Conservation (phyloP, 2,329 filamentous ascomycete species). For the Plectosphaerella plurivora region DNA sequence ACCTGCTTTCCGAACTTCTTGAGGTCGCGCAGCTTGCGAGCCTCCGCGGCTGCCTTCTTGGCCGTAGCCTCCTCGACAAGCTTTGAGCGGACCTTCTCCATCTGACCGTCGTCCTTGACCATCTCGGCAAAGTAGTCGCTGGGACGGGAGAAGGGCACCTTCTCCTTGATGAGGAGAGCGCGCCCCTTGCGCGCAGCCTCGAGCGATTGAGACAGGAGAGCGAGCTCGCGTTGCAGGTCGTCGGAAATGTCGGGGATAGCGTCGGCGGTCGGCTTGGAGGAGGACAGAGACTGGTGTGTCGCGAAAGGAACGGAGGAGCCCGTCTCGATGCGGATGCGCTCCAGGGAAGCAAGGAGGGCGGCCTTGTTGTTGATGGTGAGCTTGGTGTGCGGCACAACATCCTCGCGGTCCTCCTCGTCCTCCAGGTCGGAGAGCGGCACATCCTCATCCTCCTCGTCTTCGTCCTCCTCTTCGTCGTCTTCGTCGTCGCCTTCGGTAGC, state of each 20-base stretch:
- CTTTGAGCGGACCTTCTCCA: constrained; percentile 94
- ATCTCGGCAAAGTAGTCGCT: constrained; percentile 98
- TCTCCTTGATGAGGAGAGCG: constrained; percentile 72
- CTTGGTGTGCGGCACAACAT: constrained; percentile 84
- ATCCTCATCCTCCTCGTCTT: constrained; percentile 76
- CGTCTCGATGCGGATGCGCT: constrained; percentile 70
- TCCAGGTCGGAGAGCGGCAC: constrained; percentile 86
- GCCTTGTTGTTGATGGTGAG: constrained; percentile 96
- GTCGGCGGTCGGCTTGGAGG: constrained; percentile 56
- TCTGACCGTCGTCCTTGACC: constrained; percentile 97
- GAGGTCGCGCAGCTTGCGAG: constrained; percentile 84
- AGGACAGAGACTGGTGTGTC: constrained; percentile 73
- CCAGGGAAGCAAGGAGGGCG: constrained; percentile 74
- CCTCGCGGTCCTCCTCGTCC: constrained; percentile 78
- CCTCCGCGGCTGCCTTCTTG: constrained; percentile 90
- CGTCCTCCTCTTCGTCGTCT: constrained; percentile 54
- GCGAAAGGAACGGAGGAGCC: constrained; percentile 70
- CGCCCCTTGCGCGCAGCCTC: constrained; percentile 73
- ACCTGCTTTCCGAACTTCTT: constrained; percentile 99
- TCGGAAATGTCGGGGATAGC: constrained; percentile 82
- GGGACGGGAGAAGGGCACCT: constrained; percentile 80
- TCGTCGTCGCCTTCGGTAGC: constrained; percentile 41
- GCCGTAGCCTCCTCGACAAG: constrained; percentile 84
- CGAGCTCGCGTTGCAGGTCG: constrained; percentile 85
- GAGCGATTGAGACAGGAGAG: constrained; percentile 87